Evolutionary conservation across 2,329 filamentous ascomycete genomes (phyloP).

Genomic region (Alternaria sp.): DNA sequence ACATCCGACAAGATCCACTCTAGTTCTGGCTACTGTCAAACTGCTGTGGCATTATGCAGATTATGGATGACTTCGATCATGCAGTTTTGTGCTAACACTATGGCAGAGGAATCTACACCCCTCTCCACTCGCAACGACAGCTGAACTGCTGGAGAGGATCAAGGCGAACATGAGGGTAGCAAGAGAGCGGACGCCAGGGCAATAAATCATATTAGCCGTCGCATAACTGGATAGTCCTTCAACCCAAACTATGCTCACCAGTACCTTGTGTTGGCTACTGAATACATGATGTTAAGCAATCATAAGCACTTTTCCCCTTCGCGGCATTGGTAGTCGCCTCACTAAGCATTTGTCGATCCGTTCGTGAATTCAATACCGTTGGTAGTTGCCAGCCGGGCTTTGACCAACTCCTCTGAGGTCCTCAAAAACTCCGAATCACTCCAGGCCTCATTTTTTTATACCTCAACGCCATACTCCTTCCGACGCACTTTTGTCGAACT

Average conservation of each 20-base stretch:
- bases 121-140: conserved; percentile 65
- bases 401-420: fast-evolving
- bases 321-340: conserved; percentile 1
- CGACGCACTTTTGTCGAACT: background rate
- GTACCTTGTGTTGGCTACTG: background rate
- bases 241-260: background rate
- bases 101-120: conserved; percentile 70
- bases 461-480: conserved; percentile 1
- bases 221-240: background rate
- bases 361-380: background rate
- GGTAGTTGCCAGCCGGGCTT: background rate
- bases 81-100: background rate
- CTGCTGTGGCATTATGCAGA: background rate
- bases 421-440: conserved; percentile 4
- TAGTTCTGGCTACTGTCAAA: background rate
- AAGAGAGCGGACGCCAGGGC: conserved; percentile 21
- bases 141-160: conserved; percentile 73
- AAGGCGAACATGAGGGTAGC: conserved; percentile 70
- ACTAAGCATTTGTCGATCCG: background rate
- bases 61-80: background rate
- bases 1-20: background rate
- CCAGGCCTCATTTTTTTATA: conserved; percentile 2
- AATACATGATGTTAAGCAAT: background rate
- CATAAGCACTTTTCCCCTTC: background rate
- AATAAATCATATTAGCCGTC: background rate